Conservation (phyloP, 2,329 filamentous ascomycete species). For the Arthrobotrys pseudoclavata region DNA sequence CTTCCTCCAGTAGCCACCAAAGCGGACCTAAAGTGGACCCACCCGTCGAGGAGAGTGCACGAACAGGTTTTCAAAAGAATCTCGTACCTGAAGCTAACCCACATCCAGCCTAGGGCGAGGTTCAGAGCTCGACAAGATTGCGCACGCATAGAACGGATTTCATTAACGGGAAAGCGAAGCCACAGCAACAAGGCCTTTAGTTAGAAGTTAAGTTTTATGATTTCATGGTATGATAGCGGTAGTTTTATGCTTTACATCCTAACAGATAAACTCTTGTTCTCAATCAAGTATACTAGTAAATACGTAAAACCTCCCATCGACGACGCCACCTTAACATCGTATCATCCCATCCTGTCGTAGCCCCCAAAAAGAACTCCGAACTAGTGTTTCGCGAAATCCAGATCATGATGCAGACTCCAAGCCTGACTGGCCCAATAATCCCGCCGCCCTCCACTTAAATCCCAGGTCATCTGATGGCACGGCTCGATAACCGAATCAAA, state of each 20-base stretch:
- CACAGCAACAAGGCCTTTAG: neutral
- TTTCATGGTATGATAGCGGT: too few species aligned
- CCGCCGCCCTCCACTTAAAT: slow-evolving; percentile 17
- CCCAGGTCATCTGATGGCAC: slow-evolving; percentile 24
- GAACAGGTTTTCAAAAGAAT: slow-evolving; percentile 20
- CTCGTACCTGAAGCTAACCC: slow-evolving; percentile 25
- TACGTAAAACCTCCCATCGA: neutral
- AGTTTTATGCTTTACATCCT: too few species aligned
- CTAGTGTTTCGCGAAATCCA: slow-evolving; percentile 20
- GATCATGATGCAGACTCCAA: slow-evolving; percentile 1
- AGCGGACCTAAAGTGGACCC: slow-evolving; percentile 17
- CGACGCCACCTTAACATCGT: slow-evolving; percentile 7
- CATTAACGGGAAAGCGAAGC: neutral
- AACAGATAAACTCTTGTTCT: too few species aligned
- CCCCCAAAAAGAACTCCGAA: neutral
- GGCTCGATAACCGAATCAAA: slow-evolving; percentile 32
- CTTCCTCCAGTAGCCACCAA: neutral
- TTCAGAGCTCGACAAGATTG: slow-evolving; percentile 26
- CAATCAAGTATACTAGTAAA: too few species aligned
- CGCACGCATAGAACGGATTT: slow-evolving; percentile 11
- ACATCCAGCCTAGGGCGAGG: neutral
- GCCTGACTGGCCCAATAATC: slow-evolving; percentile 12
- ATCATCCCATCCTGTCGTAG: neutral
- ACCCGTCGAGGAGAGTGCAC: neutral
- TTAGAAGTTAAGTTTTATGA: too few species aligned